phyloP scores from a whole-genome alignment of 163 green algal genomes.

The Scenedesmus sp. region DNA sequence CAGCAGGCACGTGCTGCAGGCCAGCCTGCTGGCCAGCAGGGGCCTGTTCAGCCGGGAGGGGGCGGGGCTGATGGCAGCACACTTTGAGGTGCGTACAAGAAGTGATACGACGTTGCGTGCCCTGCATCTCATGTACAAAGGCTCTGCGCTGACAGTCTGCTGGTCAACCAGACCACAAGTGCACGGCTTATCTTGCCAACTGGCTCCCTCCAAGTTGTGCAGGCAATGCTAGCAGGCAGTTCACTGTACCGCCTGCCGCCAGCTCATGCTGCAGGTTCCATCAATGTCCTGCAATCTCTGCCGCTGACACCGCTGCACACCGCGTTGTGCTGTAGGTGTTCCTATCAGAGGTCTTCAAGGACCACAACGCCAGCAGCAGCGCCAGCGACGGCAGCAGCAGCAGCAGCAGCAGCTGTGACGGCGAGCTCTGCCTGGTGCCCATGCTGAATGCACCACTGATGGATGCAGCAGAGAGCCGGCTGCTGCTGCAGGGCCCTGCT shows the following conservation, averaged over 20 bases:
- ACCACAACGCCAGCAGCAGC: constrained; percentile 21
- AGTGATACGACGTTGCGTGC: too few relatives aligned
- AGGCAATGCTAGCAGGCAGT: too few relatives aligned
- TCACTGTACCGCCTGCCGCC: too few relatives aligned
- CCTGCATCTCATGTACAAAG: too few relatives aligned
- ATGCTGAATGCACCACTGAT: neutral
- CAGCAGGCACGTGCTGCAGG: neutral
- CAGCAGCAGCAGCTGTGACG: constrained; percentile 7
- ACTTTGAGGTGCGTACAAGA: neutral
- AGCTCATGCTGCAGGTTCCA: too few relatives aligned
- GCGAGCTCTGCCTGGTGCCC: neutral
- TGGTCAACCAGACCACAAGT: too few relatives aligned
- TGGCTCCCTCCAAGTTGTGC: too few relatives aligned
- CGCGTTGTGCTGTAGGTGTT: neutral
- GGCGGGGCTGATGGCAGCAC: neutral
- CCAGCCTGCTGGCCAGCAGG: neutral
- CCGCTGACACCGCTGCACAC: too few relatives aligned
- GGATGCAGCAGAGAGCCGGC: neutral
- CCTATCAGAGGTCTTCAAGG: neutral
- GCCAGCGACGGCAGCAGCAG: neutral
- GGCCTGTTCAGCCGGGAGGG: neutral
- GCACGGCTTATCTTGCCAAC: too few relatives aligned
- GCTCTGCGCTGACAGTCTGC: too few relatives aligned
- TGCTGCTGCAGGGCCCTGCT: neutral
- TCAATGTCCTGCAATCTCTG: too few relatives aligned